Conservation (phyloP, 768 basidiomycete species). For the Rubroboletus satanas region DNA sequence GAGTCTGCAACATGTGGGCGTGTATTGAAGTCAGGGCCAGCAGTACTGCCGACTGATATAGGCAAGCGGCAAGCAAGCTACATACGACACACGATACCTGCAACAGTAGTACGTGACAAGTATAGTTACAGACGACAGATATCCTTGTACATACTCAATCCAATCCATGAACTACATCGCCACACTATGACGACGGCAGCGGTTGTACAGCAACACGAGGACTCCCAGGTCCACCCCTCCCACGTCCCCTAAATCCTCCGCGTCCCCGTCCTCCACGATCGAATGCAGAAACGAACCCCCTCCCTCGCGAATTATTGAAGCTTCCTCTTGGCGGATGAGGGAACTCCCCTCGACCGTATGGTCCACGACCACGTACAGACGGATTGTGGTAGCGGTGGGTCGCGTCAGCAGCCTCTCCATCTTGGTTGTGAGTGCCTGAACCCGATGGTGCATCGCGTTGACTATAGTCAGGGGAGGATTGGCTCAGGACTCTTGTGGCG, state of each 20-base stretch:
- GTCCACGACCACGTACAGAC: constrained; percentile 23
- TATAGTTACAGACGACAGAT: constrained; percentile 6
- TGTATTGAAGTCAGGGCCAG: too few species aligned
- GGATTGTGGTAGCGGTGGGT: background rate
- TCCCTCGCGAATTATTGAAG: constrained; percentile 26
- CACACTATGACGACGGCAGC: constrained; percentile 5
- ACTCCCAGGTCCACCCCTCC: constrained; percentile 22
- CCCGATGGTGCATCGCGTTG: background rate
- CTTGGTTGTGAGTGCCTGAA: background rate
- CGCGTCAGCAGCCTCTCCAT: constrained; percentile 6
- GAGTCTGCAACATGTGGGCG: too few species aligned
- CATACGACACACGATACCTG: background rate
- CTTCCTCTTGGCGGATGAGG: constrained; percentile 21
- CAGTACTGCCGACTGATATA: background rate
- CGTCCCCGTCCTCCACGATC: constrained; percentile 34
- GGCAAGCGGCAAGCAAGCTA: background rate
- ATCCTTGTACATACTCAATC: background rate
- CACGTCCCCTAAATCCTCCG: constrained; percentile 32
- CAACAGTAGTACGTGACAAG: background rate
- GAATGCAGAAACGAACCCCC: constrained; percentile 28
- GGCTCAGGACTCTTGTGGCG: background rate
- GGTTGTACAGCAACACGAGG: background rate
- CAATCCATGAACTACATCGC: background rate
- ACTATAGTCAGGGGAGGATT: background rate
- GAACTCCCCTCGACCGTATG: constrained; percentile 33